phyloP scores from a whole-genome alignment of 768 basidiomycete species.

The Pisolithus albus region DNA sequence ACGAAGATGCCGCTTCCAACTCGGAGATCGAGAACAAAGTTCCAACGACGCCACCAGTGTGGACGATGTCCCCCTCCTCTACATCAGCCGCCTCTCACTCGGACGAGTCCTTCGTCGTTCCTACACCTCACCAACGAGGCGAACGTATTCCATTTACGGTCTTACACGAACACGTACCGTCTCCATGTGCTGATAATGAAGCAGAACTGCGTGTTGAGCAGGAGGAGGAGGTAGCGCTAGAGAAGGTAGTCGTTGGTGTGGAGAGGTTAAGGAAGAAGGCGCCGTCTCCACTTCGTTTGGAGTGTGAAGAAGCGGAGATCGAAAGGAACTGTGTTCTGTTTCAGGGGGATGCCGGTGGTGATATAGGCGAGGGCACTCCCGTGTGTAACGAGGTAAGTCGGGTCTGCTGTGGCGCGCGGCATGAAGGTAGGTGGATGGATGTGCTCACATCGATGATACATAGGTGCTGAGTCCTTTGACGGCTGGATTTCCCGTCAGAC shows the following conservation, averaged over 20 bases:
- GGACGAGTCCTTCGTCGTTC: constrained; percentile 3
- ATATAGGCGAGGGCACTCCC: background rate
- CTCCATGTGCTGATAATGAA: background rate
- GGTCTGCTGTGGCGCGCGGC: background rate
- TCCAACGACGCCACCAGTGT: constrained; percentile 4
- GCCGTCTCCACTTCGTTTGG: background rate
- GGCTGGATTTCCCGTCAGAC: background rate
- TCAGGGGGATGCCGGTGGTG: background rate
- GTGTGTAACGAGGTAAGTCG: background rate
- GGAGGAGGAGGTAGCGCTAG: background rate
- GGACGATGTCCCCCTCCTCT: constrained; percentile 7
- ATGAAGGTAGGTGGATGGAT: too few species aligned
- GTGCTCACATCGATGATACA: background rate
- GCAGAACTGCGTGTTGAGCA: too few species aligned
- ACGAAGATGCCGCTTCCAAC: background rate
- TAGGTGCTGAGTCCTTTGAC: background rate
- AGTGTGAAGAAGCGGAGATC: background rate
- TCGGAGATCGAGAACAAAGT: constrained; percentile 1
- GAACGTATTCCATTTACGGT: background rate
- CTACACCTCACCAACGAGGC: background rate
- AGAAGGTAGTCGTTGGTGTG: constrained; percentile 5
- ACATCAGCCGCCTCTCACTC: constrained; percentile 4
- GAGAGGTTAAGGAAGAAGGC: constrained; percentile 6
- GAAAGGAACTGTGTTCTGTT: background rate
- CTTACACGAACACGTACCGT: background rate